A percentile compares a stretch with the other conserved stretches of the same genome.
These are phyloP conservation scores for Benincasa hispida DNA, from an alignment of 306 rosid species.

Conservation along the genomic window DNA sequence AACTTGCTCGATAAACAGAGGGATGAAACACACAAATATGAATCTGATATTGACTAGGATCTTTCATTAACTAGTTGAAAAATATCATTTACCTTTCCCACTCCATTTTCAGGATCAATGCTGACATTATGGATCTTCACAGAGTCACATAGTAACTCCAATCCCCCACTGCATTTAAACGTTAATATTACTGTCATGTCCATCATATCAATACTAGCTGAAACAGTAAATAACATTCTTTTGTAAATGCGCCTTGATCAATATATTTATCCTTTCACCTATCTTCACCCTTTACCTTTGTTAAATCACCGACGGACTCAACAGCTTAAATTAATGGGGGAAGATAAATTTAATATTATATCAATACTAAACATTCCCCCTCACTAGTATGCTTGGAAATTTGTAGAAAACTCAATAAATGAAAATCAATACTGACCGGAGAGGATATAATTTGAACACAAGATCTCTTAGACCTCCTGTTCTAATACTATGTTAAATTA, in stretches of 20 bases:
- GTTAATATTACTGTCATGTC: background rate
- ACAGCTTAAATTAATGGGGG: no score
- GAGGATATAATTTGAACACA: no score
- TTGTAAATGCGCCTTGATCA: background rate
- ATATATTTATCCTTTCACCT: background rate
- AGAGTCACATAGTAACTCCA: constrained; percentile 87
- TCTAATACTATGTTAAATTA: no score
- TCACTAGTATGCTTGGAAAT: no score
- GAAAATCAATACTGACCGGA: no score
- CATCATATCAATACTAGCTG: background rate
- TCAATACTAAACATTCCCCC: no score
- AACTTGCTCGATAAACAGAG: background rate
- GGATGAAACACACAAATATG: background rate
- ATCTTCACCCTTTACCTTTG: no score
- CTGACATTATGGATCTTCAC: constrained; percentile 67
- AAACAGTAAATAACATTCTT: background rate
- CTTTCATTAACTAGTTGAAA: background rate
- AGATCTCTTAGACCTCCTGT: no score
- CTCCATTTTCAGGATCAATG: constrained; percentile 42
- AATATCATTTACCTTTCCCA: constrained; percentile 30
- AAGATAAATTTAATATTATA: no score
- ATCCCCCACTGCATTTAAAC: constrained; percentile 56
- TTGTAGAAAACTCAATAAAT: no score
- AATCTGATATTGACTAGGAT: background rate
- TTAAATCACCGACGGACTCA: no score